Conservation (phyloP, 352 stramenopile species). For the Achlya hypogyna region DNA sequence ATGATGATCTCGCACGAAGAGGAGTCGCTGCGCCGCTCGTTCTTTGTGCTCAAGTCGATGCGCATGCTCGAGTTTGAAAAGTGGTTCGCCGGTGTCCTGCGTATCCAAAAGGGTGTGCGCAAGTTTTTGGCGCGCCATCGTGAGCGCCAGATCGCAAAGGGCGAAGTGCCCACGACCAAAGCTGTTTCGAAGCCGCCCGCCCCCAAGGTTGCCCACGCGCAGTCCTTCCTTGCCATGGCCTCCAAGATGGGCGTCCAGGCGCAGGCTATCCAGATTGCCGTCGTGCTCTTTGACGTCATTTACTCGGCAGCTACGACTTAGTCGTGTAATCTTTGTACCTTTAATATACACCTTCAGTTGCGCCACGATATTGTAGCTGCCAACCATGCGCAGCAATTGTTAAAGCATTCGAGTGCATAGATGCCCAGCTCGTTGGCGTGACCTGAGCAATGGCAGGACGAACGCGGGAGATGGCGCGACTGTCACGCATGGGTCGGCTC, state of each 20-base stretch:
- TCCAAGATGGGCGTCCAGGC: conserved; percentile 72
- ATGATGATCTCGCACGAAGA: conserved; percentile 85
- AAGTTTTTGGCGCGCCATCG: conserved; percentile 24
- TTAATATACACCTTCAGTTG: too few species aligned
- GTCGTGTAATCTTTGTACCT: too few species aligned
- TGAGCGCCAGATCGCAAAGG: too few species aligned
- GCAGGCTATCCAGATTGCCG: conserved; percentile 70
- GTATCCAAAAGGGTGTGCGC: conserved; percentile 63
- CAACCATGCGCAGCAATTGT: too few species aligned
- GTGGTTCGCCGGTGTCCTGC: conserved; percentile 64
- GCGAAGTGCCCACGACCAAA: conserved; percentile 24
- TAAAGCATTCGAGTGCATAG: too few species aligned
- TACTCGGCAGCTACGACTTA: conserved; percentile 1
- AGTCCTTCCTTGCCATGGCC: conserved; percentile 58
- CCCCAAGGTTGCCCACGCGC: conserved; percentile 49
- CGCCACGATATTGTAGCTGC: too few species aligned
- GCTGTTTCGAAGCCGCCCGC: conserved; percentile 30
- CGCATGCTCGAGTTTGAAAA: conserved; percentile 72
- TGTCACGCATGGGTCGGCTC: too few species aligned
- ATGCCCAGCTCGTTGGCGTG: too few species aligned
- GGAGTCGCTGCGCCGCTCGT: conserved; percentile 59
- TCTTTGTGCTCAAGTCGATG: conserved; percentile 79
- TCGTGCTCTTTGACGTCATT: conserved; percentile 59
- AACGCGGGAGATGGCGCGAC: too few species aligned
- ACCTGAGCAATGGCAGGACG: too few species aligned